phyloP scores from a whole-genome alignment of 176 grass and related monocot genomes.

The Cenchrus americanus region DNA sequence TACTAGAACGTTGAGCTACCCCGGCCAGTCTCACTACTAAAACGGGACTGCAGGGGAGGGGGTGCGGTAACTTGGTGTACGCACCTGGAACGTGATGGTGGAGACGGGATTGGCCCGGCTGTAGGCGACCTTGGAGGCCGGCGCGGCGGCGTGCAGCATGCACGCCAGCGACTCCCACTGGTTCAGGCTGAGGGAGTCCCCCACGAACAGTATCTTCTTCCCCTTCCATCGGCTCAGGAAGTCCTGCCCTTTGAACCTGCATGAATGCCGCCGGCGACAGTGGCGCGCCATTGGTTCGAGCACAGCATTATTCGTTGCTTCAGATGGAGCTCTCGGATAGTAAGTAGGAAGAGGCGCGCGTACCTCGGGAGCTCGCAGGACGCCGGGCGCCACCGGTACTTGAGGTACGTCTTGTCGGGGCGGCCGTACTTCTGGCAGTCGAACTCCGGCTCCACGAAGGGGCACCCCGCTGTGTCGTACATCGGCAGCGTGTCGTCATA shows the following conservation, averaged over 20 bases:
- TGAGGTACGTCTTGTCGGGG: conserved; percentile 79
- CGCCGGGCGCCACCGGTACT: conserved; percentile 78
- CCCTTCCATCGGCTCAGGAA: conserved; percentile 70
- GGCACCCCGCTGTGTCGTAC: conserved; percentile 75
- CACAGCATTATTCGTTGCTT: background rate
- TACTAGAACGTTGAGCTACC: background rate
- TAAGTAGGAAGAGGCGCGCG: background rate
- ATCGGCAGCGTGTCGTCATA: conserved; percentile 59
- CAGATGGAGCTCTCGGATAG: background rate
- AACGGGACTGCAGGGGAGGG: background rate
- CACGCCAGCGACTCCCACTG: conserved; percentile 95
- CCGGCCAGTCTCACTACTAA: background rate
- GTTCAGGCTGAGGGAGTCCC: conserved; percentile 95
- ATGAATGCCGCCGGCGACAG: background rate
- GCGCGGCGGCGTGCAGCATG: conserved; percentile 86
- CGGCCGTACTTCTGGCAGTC: conserved; percentile 90
- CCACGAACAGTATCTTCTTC: conserved; percentile 99
- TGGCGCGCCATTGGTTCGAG: background rate
- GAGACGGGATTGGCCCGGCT: conserved; percentile 53
- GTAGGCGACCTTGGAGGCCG: conserved; percentile 62
- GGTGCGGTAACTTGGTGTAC: background rate
- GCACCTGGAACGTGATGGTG: conserved; percentile 84
- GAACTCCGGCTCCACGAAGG: conserved; percentile 89
- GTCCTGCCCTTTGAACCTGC: conserved; percentile 72
- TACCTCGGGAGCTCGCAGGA: conserved; percentile 85